Evolutionary conservation across 73 alveolate species (phyloP).

Genomic region (Tetrahymena borealis): DNA sequence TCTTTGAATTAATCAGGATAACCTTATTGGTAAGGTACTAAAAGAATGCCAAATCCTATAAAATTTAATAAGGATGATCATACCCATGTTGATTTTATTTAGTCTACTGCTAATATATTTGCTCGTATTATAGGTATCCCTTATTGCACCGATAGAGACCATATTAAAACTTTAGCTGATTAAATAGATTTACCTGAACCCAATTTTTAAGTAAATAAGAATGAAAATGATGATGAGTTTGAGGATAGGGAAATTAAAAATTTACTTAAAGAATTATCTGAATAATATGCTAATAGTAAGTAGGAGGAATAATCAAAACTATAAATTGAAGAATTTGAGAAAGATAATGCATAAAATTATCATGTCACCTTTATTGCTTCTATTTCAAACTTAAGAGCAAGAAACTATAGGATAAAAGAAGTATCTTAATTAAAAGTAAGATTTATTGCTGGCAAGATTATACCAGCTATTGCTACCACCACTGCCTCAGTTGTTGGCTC

Average conservation of each 20-base stretch:
- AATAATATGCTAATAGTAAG: conserved; percentile 36
- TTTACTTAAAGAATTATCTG: conserved; percentile 67
- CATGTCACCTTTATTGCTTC: conserved; percentile 95
- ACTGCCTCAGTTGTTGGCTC: conserved; percentile 95
- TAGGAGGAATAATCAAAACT: conserved; percentile 54
- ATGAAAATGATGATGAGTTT: conserved; percentile 17
- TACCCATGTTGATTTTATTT: conserved; percentile 56
- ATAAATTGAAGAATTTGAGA: conserved; percentile 73
- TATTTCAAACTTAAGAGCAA: conserved; percentile 90
- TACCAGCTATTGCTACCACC: conserved; percentile 98
- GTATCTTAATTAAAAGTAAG: not conserved
- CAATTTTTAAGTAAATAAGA: conserved; percentile 46
- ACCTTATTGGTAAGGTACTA: conserved; percentile 96
- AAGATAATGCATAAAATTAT: conserved; percentile 89
- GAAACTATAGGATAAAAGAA: not conserved
- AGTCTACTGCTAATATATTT: conserved; percentile 59
- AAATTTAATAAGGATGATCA: conserved; percentile 53
- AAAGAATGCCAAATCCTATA: conserved; percentile 82
- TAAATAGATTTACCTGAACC: conserved; percentile 54
- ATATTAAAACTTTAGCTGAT: conserved; percentile 56
- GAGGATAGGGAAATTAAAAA: too few species aligned
- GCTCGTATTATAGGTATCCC: conserved; percentile 62
- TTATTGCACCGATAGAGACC: too few species aligned
- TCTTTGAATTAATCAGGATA: conserved; percentile 56
- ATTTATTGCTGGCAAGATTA: conserved; percentile 76